Conservation (phyloP, 2,329 filamentous ascomycete genomes). For the Sporothrix euskadiensis region DNA sequence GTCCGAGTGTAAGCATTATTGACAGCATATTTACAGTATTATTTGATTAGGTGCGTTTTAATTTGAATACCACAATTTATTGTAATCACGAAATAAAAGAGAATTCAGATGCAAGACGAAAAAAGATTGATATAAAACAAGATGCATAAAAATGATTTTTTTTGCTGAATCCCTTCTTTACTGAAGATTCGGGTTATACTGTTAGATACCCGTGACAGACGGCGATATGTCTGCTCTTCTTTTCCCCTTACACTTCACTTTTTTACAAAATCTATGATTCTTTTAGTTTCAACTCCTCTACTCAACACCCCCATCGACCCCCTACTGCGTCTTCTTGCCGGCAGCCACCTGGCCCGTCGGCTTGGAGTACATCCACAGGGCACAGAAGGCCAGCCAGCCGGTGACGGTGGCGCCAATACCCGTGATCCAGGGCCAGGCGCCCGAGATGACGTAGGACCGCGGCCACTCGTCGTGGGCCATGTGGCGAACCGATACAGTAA, state of each 20-base stretch:
- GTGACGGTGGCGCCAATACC: conserved; percentile 81
- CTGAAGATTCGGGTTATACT: conserved; percentile 3
- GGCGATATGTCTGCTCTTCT: neutral
- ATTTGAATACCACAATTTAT: too few species aligned
- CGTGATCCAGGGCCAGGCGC: conserved; percentile 91
- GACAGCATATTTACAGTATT: too few species aligned
- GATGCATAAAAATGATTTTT: neutral
- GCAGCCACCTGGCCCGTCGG: conserved; percentile 43
- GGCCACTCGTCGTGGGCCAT: conserved; percentile 98
- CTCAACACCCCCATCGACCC: too few species aligned
- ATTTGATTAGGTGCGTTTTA: too few species aligned
- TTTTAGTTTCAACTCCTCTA: neutral
- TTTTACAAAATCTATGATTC: neutral
- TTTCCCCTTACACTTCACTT: neutral
- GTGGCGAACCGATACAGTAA: conserved; percentile 90
- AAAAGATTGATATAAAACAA: neutral
- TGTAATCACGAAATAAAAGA: too few species aligned
- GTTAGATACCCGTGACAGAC: neutral
- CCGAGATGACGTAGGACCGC: conserved; percentile 83
- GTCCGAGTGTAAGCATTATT: too few species aligned
- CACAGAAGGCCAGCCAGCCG: conserved; percentile 83
- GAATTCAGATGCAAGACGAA: neutral
- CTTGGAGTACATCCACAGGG: conserved; percentile 78
- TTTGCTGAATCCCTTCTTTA: conserved; percentile 9
- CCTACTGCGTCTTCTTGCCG: conserved; percentile 52